Evolutionary conservation across 345 rosid genomes (phyloP).

Genomic region (Stellera chamaejasme): DNA sequence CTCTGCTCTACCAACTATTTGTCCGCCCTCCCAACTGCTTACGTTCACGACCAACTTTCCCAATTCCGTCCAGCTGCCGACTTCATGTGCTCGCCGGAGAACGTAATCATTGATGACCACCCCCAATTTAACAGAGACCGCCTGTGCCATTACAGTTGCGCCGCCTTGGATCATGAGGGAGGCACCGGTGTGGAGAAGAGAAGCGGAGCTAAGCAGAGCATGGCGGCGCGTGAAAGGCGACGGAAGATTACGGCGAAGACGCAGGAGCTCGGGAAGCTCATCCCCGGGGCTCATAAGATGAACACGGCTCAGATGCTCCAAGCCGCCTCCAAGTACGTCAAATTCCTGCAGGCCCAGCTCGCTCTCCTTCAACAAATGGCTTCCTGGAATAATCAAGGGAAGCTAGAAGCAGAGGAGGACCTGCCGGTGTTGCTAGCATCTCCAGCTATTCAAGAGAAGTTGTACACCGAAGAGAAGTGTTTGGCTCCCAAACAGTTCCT

Average conservation of each 20-base stretch:
- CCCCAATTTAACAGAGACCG: too few relatives aligned
- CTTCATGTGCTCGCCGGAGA: too few relatives aligned
- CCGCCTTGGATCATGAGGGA: too few relatives aligned
- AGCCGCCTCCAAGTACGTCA: slow-evolving; percentile 1
- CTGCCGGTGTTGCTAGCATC: background rate
- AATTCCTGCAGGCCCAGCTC: slow-evolving; percentile 1
- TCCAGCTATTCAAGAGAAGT: slow-evolving; percentile 1
- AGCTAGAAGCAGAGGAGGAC: background rate
- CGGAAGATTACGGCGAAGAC: background rate
- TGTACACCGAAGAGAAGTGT: background rate
- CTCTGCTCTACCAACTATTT: too few relatives aligned
- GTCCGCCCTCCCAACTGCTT: too few relatives aligned
- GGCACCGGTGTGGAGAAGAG: background rate
- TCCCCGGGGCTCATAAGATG: slow-evolving; percentile 2
- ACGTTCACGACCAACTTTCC: too few relatives aligned
- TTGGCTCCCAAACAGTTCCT: background rate
- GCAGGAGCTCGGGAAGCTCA: slow-evolving; percentile 3
- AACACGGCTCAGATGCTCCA: background rate
- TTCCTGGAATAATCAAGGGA: background rate
- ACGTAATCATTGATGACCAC: too few relatives aligned
- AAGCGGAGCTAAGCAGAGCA: background rate
- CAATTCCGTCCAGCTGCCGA: too few relatives aligned
- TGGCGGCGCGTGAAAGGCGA: background rate
- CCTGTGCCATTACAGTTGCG: too few relatives aligned
- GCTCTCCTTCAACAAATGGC: background rate